Base-by-base conservation (phyloP, 805 yeast genomes). In the Candida tallmaniae region DNA sequence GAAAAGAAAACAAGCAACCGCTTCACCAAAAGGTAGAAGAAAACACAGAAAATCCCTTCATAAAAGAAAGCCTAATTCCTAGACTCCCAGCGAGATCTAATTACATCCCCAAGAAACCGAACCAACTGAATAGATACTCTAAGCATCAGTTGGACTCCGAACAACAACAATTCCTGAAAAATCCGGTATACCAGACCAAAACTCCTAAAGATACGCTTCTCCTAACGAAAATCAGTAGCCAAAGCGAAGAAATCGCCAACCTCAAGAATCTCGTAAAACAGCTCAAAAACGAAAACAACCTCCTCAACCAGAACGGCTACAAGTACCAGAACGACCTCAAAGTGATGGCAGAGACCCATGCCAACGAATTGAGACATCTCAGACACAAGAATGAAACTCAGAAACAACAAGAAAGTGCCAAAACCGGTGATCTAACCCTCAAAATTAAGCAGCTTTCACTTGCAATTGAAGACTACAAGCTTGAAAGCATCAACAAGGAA, bases 251-350 rank as follows among this genome's bases (percentile, higher is more conserved):
- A 29, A 43, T 43, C 9, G 14, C 13, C 5, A 29, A 32, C 5
- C 30, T 43, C 7, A 43, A 43, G 19, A 13, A 15, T 4, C 14
- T 18, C 10, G 29, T 43, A n/a, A 37, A 38, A 17, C 35, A 33
- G 7, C 24, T 43, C 22, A 40, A 35, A 22, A 30, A 29, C 14
- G 42, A 43, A 23, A 43, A 43, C 19, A 35, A 33, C 18, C 5
- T 21, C 3, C 29, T 40, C 3, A 38, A 38, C 31, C 44, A 43
- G 32, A 34, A 36, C 4, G 38, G 34, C 19, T 43, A 38, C 27
- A 24, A 40, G 16, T 25, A 36, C 14, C 39, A 36, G 20, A 22
- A 26, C 23, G 18, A 22, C 4, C 25, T 36, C 6, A 31, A 36
- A 17, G 29, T 29, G 24, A 14, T 15, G 13, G 6, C 19, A 22